Conservation (phyloP, 2,329 filamentous ascomycete species). For the Lachnellula arida region DNA sequence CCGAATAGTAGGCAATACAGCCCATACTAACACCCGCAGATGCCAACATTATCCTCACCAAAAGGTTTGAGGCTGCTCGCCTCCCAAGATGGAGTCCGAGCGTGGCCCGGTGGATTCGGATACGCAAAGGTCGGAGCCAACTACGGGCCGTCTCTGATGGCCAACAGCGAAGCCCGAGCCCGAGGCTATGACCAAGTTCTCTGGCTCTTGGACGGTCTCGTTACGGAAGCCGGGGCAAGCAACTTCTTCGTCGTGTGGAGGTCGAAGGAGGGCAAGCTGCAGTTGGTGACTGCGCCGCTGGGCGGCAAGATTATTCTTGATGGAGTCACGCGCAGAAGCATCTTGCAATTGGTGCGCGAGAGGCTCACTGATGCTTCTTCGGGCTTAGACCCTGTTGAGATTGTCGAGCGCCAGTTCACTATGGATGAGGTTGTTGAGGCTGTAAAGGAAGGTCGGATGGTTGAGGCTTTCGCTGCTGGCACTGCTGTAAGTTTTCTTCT, state of each 20-base stretch:
- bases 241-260: constrained; percentile 89
- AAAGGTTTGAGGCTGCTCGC: constrained; percentile 72
- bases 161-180: constrained; percentile 67
- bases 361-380: constrained; percentile 45
- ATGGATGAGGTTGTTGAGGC: constrained; percentile 75
- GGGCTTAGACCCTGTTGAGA: constrained; percentile 50
- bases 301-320: constrained; percentile 81
- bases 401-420: constrained; percentile 78
- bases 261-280: constrained; percentile 54
- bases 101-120: constrained; percentile 91
- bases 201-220: constrained; percentile 81
- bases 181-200: constrained; percentile 83
- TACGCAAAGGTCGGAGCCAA: constrained; percentile 92
- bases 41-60: constrained; percentile 50
- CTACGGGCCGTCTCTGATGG: constrained; percentile 79
- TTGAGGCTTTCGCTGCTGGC: constrained; percentile 83
- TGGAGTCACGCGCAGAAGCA: constrained; percentile 79
- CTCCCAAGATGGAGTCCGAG: constrained; percentile 74
- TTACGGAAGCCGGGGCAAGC: constrained; percentile 86
- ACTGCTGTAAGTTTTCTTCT: constrained; percentile 62
- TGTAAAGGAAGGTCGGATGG: constrained; percentile 65
- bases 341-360: constrained; percentile 66
- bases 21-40: constrained; percentile 37
- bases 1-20: constrained; percentile 36
- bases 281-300: constrained; percentile 80